Evolutionary conservation across 2,329 filamentous ascomycete species (phyloP).

Genomic region (Aspergillus quadricinctus): DNA sequence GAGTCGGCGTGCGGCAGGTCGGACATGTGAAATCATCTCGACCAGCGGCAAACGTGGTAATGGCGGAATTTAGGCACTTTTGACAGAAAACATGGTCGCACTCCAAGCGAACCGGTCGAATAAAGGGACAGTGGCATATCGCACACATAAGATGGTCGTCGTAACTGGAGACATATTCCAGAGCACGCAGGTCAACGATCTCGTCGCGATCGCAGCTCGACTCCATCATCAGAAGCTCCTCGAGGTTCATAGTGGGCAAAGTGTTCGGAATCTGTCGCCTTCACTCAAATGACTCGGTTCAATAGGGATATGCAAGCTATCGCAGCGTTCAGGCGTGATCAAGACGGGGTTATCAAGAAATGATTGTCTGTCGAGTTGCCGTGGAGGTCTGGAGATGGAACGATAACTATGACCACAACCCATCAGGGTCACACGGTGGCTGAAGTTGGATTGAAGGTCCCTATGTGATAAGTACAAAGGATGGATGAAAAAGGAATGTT

Average conservation of each 20-base stretch:
- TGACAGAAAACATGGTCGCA: constrained; percentile 63
- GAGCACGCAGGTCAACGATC: constrained; percentile 50
- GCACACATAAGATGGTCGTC: constrained; percentile 61
- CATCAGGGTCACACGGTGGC: constrained; percentile 20
- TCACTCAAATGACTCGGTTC: not conserved
- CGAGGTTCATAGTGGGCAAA: constrained; percentile 27
- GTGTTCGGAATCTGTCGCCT: not conserved
- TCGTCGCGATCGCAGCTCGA: constrained; percentile 24
- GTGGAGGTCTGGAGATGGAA: constrained; percentile 16
- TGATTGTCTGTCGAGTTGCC: constrained; percentile 14
- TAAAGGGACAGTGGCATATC: constrained; percentile 61
- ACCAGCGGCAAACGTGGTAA: constrained; percentile 31
- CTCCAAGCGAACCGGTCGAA: constrained; percentile 53
- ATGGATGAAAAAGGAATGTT: not conserved
- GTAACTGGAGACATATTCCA: constrained; percentile 55
- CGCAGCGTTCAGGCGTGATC: not conserved
- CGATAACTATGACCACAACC: constrained; percentile 16
- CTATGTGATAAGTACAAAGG: constrained; percentile 1
- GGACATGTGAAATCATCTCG: constrained; percentile 48
- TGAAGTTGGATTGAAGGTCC: constrained; percentile 4
- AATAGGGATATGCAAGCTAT: not conserved
- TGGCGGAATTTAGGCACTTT: constrained; percentile 51
- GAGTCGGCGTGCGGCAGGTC: constrained; percentile 50
- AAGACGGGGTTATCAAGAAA: constrained; percentile 8
- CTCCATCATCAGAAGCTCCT: constrained; percentile 30